A percentile compares a stretch with the other conserved stretches of the same genome.
These are phyloP conservation scores for Porpolomopsis calyptriformis DNA, from an alignment of 768 basidiomycete species.

Conservation along the genomic window DNA sequence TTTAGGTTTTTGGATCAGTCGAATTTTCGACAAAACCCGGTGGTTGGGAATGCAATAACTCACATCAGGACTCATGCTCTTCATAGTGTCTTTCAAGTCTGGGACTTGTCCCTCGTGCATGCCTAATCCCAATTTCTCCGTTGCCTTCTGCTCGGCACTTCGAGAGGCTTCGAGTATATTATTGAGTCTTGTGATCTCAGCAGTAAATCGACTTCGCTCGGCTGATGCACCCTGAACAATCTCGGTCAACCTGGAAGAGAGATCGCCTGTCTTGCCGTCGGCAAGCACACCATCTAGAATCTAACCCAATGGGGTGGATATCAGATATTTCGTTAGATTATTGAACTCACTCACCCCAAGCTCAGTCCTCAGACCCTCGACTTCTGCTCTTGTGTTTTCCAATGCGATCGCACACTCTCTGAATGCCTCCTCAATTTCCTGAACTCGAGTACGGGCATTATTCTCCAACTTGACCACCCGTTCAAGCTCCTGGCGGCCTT, in stretches of 20 bases:
- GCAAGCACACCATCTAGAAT: conserved; percentile 51
- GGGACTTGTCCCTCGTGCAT: not conserved
- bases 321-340: not conserved
- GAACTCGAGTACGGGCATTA: conserved; percentile 50
- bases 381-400: conserved; percentile 83
- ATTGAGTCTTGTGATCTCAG: conserved; percentile 48
- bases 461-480: conserved; percentile 51
- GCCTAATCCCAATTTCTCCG: conserved; percentile 2
- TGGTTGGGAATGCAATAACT: not conserved
- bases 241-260: conserved; percentile 37
- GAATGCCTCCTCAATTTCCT: conserved; percentile 85
- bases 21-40: conserved; percentile 12
- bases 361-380: conserved; percentile 69
- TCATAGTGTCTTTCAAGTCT: conserved; percentile 13
- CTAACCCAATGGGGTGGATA: conserved; percentile 24
- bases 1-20: conserved; percentile 19
- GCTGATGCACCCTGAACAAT: conserved; percentile 36
- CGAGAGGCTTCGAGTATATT: conserved; percentile 33
- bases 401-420: conserved; percentile 79
- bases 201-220: conserved; percentile 41
- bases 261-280: conserved; percentile 29
- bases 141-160: conserved; percentile 15
- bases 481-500: conserved; percentile 57
- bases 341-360: conserved; percentile 45
- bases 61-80: not conserved